Conservation (phyloP, 768 basidiomycete genomes). For the Phylloporus sp. region DNA sequence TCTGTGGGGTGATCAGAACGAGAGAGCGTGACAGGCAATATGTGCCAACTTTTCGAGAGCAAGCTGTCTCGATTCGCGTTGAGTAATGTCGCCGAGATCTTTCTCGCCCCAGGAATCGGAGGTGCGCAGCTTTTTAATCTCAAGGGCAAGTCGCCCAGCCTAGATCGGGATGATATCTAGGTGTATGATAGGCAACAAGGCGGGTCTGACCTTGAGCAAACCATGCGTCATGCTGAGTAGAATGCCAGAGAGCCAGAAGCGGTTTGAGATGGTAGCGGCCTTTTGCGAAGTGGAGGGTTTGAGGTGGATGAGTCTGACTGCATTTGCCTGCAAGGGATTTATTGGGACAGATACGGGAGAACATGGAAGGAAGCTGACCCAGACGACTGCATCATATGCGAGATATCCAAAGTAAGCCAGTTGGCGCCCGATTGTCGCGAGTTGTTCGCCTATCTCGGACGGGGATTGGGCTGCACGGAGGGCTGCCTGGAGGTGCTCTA, state of each 20-base stretch:
- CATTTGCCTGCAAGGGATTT: constrained; percentile 47
- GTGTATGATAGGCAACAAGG: background rate
- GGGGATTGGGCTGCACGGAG: constrained; percentile 60
- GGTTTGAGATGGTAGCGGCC: constrained; percentile 64
- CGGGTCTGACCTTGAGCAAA: constrained; percentile 53
- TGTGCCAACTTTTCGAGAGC: constrained; percentile 49
- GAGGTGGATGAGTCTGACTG: constrained; percentile 60
- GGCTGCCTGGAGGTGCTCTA: constrained; percentile 92
- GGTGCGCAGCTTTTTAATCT: constrained; percentile 50
- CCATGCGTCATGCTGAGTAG: constrained; percentile 71
- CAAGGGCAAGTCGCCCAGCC: constrained; percentile 59
- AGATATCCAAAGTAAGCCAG: constrained; percentile 88
- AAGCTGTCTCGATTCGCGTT: constrained; percentile 61
- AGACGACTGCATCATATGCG: constrained; percentile 75
- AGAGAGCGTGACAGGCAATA: background rate
- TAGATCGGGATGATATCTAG: constrained; percentile 20
- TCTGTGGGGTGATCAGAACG: constrained; percentile 32
- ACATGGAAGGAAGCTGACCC: constrained; percentile 51
- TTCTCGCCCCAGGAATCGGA: constrained; percentile 55
- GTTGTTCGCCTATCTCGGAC: constrained; percentile 61
- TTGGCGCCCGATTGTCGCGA: constrained; percentile 79
- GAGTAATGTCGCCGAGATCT: constrained; percentile 60
- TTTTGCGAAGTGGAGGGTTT: constrained; percentile 57
- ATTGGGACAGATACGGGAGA: background rate
- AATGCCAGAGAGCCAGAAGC: constrained; percentile 89